phyloP scores from a whole-genome alignment of 768 basidiomycete species.

The Hydnum rufescens region DNA sequence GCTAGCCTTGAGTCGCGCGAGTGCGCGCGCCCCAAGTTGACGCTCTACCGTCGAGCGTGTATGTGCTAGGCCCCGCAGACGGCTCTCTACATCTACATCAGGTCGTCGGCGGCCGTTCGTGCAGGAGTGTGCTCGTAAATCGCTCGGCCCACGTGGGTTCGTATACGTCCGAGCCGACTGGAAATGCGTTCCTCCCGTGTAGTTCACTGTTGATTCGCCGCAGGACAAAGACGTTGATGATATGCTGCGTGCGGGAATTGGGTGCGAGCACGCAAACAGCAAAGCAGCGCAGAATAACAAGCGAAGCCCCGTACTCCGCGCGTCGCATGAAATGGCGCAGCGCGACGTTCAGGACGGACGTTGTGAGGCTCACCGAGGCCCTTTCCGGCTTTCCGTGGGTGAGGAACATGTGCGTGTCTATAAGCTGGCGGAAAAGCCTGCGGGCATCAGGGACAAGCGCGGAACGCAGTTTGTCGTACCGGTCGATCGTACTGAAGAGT shows the following conservation, averaged over 20 bases:
- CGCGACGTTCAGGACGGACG: slow-evolving; percentile 5
- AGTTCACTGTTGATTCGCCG: slow-evolving; percentile 4
- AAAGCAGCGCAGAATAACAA: slow-evolving; percentile 9
- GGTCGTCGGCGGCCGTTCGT: no score
- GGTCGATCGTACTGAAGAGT: slow-evolving; percentile 2
- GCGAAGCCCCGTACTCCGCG: slow-evolving; percentile 12
- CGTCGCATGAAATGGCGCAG: slow-evolving; percentile 4
- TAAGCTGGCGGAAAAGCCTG: slow-evolving; percentile 5
- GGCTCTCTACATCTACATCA: no score
- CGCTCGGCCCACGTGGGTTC: not conserved
- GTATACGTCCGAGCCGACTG: not conserved
- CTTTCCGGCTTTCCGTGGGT: slow-evolving; percentile 11
- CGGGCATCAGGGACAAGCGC: slow-evolving; percentile 1
- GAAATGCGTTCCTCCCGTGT: not conserved
- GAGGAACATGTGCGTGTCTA: slow-evolving; percentile 7
- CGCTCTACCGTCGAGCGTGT: no score
- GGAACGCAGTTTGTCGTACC: not conserved
- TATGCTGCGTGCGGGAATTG: slow-evolving; percentile 2
- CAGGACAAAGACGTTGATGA: slow-evolving; percentile 6
- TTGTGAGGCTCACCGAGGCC: not conserved
- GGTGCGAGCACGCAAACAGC: slow-evolving; percentile 5
- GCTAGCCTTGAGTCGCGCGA: no score
- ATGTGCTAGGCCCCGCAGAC: no score
- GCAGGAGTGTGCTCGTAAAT: not conserved
- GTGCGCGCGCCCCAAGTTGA: no score